Percentiles rank a stretch among this genome's conserved stretches.
These are phyloP conservation scores for Candida mesenterica DNA, from an alignment of 1,139 yeast species.

Conservation along the genomic window DNA sequence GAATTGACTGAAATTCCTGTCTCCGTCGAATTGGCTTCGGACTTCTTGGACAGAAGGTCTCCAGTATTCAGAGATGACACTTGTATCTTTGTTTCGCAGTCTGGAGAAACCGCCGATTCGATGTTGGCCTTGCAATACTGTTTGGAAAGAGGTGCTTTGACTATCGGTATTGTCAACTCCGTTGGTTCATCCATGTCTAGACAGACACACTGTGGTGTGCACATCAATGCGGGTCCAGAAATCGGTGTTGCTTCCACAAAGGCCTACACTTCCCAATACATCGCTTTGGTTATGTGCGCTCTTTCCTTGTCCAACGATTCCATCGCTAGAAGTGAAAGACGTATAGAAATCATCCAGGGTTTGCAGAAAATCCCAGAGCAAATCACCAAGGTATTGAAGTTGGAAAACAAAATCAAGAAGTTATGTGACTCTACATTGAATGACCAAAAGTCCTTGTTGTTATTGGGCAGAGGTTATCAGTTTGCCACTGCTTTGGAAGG, in stretches of 20 bases:
- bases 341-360: constrained; percentile 83
- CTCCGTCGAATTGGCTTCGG: constrained; percentile 94
- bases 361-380: constrained; percentile 82
- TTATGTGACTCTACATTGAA: constrained; percentile 73
- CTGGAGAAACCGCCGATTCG: constrained; percentile 99
- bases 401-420: constrained; percentile 71
- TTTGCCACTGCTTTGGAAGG: constrained; percentile 98
- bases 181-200: constrained; percentile 97
- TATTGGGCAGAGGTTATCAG: constrained; percentile 97
- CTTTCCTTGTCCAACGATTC: constrained; percentile 90
- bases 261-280: constrained; percentile 97
- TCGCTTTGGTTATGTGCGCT: constrained; percentile 97
- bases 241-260: constrained; percentile 99
- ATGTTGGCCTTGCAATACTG: constrained; percentile 95
- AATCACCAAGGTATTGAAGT: constrained; percentile 70
- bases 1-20: constrained; percentile 97
- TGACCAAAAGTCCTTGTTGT: constrained; percentile 79
- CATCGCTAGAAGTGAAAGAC: constrained; percentile 72
- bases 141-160: constrained; percentile 93
- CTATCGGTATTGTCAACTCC: constrained; percentile 90
- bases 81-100: constrained; percentile 95
- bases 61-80: constrained; percentile 98
- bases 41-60: constrained; percentile 89
- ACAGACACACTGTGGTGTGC: constrained; percentile 98
- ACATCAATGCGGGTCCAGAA: constrained; percentile 99